Evolutionary conservation across 2,329 filamentous ascomycete genomes (phyloP).

Genomic region (Fusarium bulbicola): DNA sequence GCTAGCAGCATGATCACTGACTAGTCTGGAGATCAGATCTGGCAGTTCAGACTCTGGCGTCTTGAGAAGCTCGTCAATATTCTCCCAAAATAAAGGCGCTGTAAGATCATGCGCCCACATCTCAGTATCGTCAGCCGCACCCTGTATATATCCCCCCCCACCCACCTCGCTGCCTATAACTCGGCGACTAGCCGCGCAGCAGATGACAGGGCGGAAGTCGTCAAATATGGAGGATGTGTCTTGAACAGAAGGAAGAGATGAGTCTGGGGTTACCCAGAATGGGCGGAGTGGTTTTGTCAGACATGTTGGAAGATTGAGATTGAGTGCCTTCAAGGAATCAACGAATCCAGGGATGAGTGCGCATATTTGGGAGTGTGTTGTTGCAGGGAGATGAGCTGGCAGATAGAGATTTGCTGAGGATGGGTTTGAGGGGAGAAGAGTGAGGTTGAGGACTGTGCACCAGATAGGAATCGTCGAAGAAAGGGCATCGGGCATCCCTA

Average conservation of each 20-base stretch:
- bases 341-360: conserved; percentile 65
- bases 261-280: conserved; percentile 81
- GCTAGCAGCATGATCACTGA: conserved; percentile 43
- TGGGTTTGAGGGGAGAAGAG: conserved; percentile 72
- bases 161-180: conserved; percentile 71
- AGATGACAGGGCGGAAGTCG: conserved; percentile 76
- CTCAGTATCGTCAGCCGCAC: conserved; percentile 93
- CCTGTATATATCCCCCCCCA: conserved; percentile 83
- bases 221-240: conserved; percentile 54
- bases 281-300: conserved; percentile 79
- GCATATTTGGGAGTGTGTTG: conserved; percentile 81
- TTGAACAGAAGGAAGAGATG: conserved; percentile 52
- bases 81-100: conserved; percentile 79
- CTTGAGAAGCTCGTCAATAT: conserved; percentile 67
- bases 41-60: conserved; percentile 72
- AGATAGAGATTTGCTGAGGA: conserved; percentile 68
- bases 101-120: conserved; percentile 89
- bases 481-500: conserved; percentile 91
- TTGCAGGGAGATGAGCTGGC: conserved; percentile 75
- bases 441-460: conserved; percentile 85
- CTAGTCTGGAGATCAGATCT: conserved; percentile 57
- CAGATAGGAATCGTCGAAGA: conserved; percentile 95
- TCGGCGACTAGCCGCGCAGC: conserved; percentile 84
- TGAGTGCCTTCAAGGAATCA: conserved; percentile 62
- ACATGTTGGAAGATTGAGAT: conserved; percentile 62